A percentile compares a stretch with the other conserved stretches of the same genome.
Conservation (phyloP, 306 rosid species). For the Prunus fruticosa region DNA sequence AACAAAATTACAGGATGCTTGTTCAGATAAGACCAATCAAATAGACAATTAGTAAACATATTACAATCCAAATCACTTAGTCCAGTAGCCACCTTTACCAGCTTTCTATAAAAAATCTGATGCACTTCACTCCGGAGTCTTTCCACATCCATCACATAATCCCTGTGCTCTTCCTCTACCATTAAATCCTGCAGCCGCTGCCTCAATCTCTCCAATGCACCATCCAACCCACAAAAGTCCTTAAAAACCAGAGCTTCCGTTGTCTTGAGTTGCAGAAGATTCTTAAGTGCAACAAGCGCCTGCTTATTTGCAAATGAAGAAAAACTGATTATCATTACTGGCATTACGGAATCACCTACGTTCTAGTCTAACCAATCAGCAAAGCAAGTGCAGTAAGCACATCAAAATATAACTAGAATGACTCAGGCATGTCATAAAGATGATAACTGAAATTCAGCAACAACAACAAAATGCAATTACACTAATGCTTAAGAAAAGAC, state of each 20-base stretch:
- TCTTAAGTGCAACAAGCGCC: constrained; percentile 70
- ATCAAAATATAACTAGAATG: background rate
- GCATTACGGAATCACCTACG: background rate
- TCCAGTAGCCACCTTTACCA: constrained; percentile 40
- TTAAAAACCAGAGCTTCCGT: constrained; percentile 56
- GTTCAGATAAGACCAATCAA: background rate
- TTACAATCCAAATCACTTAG: background rate
- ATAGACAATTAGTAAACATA: background rate
- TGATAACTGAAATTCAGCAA: background rate
- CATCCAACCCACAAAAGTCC: constrained; percentile 63
- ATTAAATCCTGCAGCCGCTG: constrained; percentile 48
- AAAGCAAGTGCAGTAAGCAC: background rate
- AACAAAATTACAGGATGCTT: background rate
- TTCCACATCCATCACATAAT: constrained; percentile 70
- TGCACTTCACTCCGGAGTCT: constrained; percentile 70
- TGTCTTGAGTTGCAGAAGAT: constrained; percentile 63
- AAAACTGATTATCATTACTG: background rate
- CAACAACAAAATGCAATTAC: background rate
- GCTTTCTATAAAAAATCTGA: constrained; percentile 43
- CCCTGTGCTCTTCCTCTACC: constrained; percentile 53
- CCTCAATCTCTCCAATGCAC: constrained; percentile 69
- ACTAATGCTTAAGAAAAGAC: constrained; percentile 24
- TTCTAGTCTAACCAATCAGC: background rate
- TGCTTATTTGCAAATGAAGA: constrained; percentile 23
- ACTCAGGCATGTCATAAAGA: background rate